Base-by-base conservation (phyloP, 2,329 filamentous ascomycete genomes). In the Ophidiomyces ophidiicola region DNA sequence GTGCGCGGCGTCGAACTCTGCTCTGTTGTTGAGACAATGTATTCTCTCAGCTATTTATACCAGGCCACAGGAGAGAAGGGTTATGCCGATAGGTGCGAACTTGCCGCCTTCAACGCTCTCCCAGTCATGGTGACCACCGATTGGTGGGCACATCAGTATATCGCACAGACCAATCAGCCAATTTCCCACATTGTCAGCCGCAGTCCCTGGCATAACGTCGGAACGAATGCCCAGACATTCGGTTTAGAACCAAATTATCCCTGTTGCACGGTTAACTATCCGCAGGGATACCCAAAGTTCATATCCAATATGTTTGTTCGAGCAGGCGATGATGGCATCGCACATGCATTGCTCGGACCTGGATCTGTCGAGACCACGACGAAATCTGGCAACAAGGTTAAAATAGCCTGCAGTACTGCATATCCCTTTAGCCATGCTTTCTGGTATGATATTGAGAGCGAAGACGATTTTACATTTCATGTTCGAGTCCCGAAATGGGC, bases 261-360 rank as follows among this genome's bases (percentile, higher is more conserved):
- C 1, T 76, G 71, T 53, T 76, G 72, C 47, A 72, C 71, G 1
- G 72, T 76, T 43, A 76, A 76, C 42, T 69, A 74, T 46, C 67
- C 64, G 1, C 70, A 74, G 47, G 72, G 68, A 6, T 72, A 68
- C 44, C 70, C 72, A 0, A 75, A 75, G 46, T 74, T 70, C 41
- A 50, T 70, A 1, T 62, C 68, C 6, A 59, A 63, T 41, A 64
- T 63, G 42, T 75, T 63, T 54, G 62, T 67, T 4, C 50, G 48
- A 6, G 51, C 60, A 2, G 66, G 63, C 3, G 48, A 57, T 2
- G 55, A 58, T n/a, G 67, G 66, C 2, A 47, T 75, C 10, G 67
- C 61, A 1, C 71, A 76, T 49, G 61, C 62, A 0, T 53, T 75
- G 1, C 63, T 76, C 2, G 56, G 62, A 5, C 70, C 72, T 1